These are phyloP conservation scores for Trichoderma atroviride DNA, from an alignment of 2,329 filamentous ascomycete species.

Conservation along the genomic window DNA sequence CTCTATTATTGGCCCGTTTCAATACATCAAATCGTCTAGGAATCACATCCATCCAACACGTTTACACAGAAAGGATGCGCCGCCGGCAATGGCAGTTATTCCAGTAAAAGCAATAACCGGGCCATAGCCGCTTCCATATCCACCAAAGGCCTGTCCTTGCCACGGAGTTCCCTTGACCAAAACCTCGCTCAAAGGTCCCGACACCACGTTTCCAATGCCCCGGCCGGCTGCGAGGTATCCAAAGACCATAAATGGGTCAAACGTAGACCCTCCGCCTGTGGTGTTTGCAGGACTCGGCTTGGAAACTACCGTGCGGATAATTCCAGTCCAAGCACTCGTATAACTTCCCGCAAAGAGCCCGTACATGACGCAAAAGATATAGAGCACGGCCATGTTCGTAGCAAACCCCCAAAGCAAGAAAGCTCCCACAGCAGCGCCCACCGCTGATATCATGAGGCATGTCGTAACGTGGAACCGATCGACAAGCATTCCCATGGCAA, in stretches of 20 bases:
- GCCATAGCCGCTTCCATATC: slow-evolving; percentile 41
- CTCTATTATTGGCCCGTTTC: background rate
- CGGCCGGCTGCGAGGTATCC: slow-evolving; percentile 60
- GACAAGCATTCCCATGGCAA: slow-evolving; percentile 56
- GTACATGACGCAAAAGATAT: slow-evolving; percentile 60
- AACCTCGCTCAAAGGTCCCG: slow-evolving; percentile 58
- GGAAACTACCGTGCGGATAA: slow-evolving; percentile 45
- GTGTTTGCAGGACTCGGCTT: slow-evolving; percentile 11
- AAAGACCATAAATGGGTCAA: slow-evolving; percentile 58
- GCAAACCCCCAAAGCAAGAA: slow-evolving; percentile 62
- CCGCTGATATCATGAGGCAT: slow-evolving; percentile 55
- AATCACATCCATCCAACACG: slow-evolving; percentile 40
- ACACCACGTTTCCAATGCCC: slow-evolving; percentile 62
- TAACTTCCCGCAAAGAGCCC: slow-evolving; percentile 65
- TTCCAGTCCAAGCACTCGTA: slow-evolving; percentile 57
- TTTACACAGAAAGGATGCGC: slow-evolving; percentile 38
- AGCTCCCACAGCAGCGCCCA: slow-evolving; percentile 55
- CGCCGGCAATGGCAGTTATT: slow-evolving; percentile 37
- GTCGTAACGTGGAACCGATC: slow-evolving; percentile 53
- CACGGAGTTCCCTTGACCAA: slow-evolving; percentile 52
- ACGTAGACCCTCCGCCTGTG: slow-evolving; percentile 29
- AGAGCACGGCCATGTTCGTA: slow-evolving; percentile 52
- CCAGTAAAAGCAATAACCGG: slow-evolving; percentile 42
- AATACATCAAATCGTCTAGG: background rate
- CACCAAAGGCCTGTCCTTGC: slow-evolving; percentile 38